Evolutionary conservation across 768 basidiomycete species (phyloP).

Genomic region (Lentinula sp.): DNA sequence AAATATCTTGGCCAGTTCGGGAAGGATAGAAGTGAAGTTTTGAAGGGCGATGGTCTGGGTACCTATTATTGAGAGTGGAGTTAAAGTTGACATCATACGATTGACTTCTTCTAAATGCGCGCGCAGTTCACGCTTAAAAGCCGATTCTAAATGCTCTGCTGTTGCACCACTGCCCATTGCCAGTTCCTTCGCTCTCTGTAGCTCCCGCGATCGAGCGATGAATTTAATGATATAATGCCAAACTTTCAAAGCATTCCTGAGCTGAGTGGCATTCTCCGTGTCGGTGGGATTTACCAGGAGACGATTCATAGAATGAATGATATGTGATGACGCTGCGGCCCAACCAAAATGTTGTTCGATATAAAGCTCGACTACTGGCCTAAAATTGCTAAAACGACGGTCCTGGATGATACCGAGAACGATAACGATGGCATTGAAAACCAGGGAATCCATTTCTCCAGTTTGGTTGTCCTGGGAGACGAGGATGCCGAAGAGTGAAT

Average conservation of each 20-base stretch:
- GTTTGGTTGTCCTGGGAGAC: slow-evolving; percentile 66
- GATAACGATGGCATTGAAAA: slow-evolving; percentile 87
- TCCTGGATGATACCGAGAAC: slow-evolving; percentile 92
- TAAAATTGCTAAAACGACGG: slow-evolving; percentile 92
- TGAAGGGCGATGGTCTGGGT: slow-evolving; percentile 93
- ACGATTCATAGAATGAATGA: slow-evolving; percentile 83
- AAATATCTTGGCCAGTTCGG: slow-evolving; percentile 81
- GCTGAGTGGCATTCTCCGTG: slow-evolving; percentile 64
- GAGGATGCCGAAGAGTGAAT: slow-evolving; percentile 87
- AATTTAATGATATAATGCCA: slow-evolving; percentile 98
- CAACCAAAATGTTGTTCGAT: slow-evolving; percentile 86
- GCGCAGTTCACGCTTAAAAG: slow-evolving; percentile 79
- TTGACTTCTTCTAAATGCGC: slow-evolving; percentile 78
- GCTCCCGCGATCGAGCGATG: slow-evolving; percentile 81
- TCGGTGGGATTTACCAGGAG: slow-evolving; percentile 70
- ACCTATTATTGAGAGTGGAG: slow-evolving; percentile 86
- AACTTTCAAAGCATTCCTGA: slow-evolving; percentile 89
- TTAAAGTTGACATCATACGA: slow-evolving; percentile 76
- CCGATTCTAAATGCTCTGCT: slow-evolving; percentile 76
- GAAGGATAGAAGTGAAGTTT: slow-evolving; percentile 88
- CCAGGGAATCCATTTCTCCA: slow-evolving; percentile 77
- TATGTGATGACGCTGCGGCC: slow-evolving; percentile 73
- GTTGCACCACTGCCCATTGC: slow-evolving; percentile 79
- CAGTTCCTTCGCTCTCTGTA: slow-evolving; percentile 78
- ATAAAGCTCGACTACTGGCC: slow-evolving; percentile 89